These are phyloP conservation scores for Xylaria sp. DNA, from an alignment of 2,329 filamentous ascomycete species.

Conservation along the genomic window DNA sequence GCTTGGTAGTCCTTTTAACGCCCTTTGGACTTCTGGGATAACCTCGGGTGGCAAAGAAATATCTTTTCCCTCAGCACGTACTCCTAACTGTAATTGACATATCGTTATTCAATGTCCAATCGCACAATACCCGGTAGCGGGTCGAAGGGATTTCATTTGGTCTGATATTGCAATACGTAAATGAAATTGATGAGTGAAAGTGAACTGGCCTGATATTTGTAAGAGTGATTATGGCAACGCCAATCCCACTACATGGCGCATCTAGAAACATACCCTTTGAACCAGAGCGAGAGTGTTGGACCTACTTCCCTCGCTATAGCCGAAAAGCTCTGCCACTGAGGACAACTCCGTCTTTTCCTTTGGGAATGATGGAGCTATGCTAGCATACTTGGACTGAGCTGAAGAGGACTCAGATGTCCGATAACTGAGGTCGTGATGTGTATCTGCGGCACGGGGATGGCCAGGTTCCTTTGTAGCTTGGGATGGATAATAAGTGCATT, in stretches of 20 bases:
- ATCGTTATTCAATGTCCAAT: constrained; percentile 3
- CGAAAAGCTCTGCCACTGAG: constrained; percentile 25
- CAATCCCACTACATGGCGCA: not conserved
- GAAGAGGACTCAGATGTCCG: not conserved
- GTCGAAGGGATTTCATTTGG: not conserved
- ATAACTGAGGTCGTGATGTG: not conserved
- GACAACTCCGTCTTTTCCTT: not conserved
- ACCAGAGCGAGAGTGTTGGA: constrained; percentile 35
- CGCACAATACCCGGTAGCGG: not conserved
- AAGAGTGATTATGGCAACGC: not conserved
- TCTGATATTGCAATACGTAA: not conserved
- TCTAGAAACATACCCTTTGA: constrained; percentile 19
- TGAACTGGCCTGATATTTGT: too few relatives aligned
- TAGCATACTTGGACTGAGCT: not conserved
- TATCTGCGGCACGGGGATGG: not conserved
- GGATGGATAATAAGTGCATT: constrained; percentile 31
- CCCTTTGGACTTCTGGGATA: constrained; percentile 5
- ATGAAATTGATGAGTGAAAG: too few relatives aligned
- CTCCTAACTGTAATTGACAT: constrained; percentile 3
- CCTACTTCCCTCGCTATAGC: constrained; percentile 34
- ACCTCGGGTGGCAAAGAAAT: not conserved
- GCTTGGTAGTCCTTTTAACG: constrained; percentile 24
- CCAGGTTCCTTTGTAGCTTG: not conserved
- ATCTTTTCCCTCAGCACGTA: not conserved
- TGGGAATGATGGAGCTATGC: not conserved